Conservation (phyloP, 129 eudicot species). For the Flaveria sonorensis region DNA sequence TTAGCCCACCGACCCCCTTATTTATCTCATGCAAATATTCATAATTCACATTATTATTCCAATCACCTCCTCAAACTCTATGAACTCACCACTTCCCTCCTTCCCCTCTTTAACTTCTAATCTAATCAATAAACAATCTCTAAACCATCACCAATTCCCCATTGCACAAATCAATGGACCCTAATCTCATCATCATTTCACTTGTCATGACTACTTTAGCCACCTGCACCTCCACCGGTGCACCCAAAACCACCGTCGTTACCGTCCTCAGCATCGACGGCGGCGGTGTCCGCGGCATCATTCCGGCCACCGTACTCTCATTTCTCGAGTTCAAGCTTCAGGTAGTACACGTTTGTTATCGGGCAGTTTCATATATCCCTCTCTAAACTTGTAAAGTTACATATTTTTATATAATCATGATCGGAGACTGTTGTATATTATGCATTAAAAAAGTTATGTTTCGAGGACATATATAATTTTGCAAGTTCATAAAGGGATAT, state of each 20-base stretch:
- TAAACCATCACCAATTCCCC: not conserved
- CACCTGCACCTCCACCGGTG: not conserved
- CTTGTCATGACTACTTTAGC: slow-evolving; percentile 16
- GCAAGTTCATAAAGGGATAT: too few relatives aligned
- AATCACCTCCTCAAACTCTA: slow-evolving; percentile 1
- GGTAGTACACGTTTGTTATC: slow-evolving; percentile 28
- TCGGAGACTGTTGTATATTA: too few relatives aligned
- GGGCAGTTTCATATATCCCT: too few relatives aligned
- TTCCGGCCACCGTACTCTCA: slow-evolving; percentile 62
- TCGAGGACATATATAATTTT: too few relatives aligned
- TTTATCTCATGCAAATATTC: slow-evolving; percentile 5
- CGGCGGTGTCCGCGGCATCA: slow-evolving; percentile 74
- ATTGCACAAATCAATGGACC: not conserved
- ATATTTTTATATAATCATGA: too few relatives aligned
- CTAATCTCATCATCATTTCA: slow-evolving; percentile 21
- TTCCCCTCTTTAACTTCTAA: slow-evolving; percentile 4
- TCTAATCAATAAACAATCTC: not conserved
- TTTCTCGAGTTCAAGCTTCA: slow-evolving; percentile 77
- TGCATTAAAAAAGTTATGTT: too few relatives aligned
- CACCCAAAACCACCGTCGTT: slow-evolving; percentile 41
- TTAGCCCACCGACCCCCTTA: not conserved
- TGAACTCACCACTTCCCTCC: slow-evolving; percentile 22
- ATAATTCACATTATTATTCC: not conserved
- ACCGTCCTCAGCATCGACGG: slow-evolving; percentile 74
- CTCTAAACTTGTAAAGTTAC: not conserved